A percentile compares a stretch with the other conserved stretches of the same genome.
These are phyloP conservation scores for Glaciozyma antarctica DNA, from an alignment of 768 basidiomycete species.

Conservation along the genomic window DNA sequence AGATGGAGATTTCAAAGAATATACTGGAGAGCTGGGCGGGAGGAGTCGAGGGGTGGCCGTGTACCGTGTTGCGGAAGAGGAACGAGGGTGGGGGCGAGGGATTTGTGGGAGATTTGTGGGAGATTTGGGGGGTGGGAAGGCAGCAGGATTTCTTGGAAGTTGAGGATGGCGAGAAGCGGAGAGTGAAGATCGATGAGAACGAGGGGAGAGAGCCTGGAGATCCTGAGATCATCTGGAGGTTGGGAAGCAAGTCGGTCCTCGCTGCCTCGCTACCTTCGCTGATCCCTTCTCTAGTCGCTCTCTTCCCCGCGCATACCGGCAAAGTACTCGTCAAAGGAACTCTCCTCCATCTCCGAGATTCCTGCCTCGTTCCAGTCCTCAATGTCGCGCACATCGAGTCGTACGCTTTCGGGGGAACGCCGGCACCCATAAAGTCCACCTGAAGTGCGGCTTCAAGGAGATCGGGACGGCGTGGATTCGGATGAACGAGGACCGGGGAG, in stretches of 20 bases:
- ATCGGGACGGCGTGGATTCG: neutral
- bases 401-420: conserved; percentile 3
- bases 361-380: conserved; percentile 2
- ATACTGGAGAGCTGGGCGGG: neutral
- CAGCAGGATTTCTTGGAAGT: neutral
- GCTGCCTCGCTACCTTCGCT: neutral
- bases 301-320: neutral
- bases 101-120: neutral
- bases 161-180: neutral
- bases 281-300: neutral
- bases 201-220: neutral
- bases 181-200: neutral
- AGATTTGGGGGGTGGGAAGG: neutral
- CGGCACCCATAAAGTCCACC: neutral
- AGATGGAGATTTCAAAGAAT: neutral
- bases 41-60: neutral
- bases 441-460: neutral
- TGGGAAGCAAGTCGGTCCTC: neutral
- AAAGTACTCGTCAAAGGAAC: neutral
- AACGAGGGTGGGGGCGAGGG: neutral
- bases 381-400: neutral
- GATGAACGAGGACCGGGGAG: neutral
- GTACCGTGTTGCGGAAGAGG: neutral
- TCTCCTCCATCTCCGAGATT: neutral
- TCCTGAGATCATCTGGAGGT: neutral